Percentiles rank a stretch among this genome's conserved stretches.
Evolutionary conservation across 2,329 filamentous ascomycete genomes (phyloP).

Genomic region (Pseudonectria foliicola): DNA sequence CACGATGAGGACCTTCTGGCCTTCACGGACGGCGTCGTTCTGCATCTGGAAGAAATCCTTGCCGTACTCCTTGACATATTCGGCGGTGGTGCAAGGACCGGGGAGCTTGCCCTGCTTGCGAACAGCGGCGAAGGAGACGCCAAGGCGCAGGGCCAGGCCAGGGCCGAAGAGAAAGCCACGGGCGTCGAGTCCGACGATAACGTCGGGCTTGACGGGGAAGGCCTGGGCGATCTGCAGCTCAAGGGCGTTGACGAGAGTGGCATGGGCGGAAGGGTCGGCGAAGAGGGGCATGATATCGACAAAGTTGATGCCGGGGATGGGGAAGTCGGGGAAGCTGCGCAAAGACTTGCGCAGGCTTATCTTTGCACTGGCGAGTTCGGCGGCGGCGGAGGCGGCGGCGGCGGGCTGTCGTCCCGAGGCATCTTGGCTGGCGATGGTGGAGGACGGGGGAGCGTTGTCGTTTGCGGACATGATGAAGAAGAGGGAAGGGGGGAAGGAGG

Average conservation of each 20-base stretch:
- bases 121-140: slow-evolving; percentile 84
- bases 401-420: slow-evolving; percentile 57
- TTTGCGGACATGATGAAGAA: slow-evolving; percentile 16
- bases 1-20: slow-evolving; percentile 86
- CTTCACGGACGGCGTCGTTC: slow-evolving; percentile 70
- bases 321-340: slow-evolving; percentile 87
- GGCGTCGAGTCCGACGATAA: slow-evolving; percentile 88
- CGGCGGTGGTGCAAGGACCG: slow-evolving; percentile 75
- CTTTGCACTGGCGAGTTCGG: slow-evolving; percentile 62
- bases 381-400: slow-evolving; percentile 53
- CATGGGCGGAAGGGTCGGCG: slow-evolving; percentile 66
- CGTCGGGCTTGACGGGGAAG: slow-evolving; percentile 66
- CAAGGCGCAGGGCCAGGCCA: slow-evolving; percentile 73
- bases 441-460: slow-evolving; percentile 21
- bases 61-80: slow-evolving; percentile 94
- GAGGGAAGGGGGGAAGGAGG: slow-evolving; percentile 20
- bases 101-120: slow-evolving; percentile 95
- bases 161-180: slow-evolving; percentile 95
- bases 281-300: slow-evolving; percentile 98
- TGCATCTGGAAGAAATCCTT: slow-evolving; percentile 96
- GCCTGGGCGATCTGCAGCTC: slow-evolving; percentile 70
- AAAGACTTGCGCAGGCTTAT: slow-evolving; percentile 65
- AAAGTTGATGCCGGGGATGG: slow-evolving; percentile 85
- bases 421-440: slow-evolving; percentile 38
- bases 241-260: slow-evolving; percentile 72